Percentiles rank a stretch among this genome's conserved stretches.
Conservation (phyloP, 805 yeast species). For the Schwanniomyces sp. region DNA sequence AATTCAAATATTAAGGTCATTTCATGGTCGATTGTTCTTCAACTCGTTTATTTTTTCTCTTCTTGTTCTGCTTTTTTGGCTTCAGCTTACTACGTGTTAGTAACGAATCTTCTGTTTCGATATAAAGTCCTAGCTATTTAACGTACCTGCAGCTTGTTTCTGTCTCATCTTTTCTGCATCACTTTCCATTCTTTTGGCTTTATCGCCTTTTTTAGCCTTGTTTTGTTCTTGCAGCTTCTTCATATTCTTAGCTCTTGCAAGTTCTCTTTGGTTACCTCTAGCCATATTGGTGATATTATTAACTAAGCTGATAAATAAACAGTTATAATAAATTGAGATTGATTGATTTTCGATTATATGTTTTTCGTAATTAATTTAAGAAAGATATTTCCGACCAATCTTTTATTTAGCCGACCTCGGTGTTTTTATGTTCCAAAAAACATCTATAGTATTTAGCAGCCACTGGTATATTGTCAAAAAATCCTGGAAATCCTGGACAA, state of each 20-base stretch:
- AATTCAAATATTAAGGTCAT: neutral
- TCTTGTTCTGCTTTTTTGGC: constrained; percentile 42
- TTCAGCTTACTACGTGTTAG: constrained; percentile 41
- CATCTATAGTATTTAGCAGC: too few species aligned
- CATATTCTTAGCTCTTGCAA: constrained; percentile 83
- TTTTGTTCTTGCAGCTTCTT: constrained; percentile 70
- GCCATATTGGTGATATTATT: constrained; percentile 56
- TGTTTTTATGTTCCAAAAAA: too few species aligned
- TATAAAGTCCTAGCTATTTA: neutral
- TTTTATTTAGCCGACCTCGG: too few species aligned
- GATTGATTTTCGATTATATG: too few species aligned
- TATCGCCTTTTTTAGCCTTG: constrained; percentile 75
- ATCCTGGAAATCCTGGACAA: too few species aligned
- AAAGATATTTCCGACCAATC: too few species aligned
- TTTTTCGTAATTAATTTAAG: too few species aligned
- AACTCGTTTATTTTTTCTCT: neutral
- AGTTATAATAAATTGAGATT: neutral
- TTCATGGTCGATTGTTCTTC: neutral
- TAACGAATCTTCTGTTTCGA: constrained; percentile 1
- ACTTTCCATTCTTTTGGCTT: constrained; percentile 77
- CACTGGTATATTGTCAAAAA: too few species aligned
- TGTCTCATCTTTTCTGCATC: constrained; percentile 90
- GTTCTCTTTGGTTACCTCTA: constrained; percentile 95
- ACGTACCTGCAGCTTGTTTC: constrained; percentile 81
- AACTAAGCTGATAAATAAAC: neutral